phyloP scores from a whole-genome alignment of 2,329 filamentous ascomycete genomes.

The Ceratocystis papillata region DNA sequence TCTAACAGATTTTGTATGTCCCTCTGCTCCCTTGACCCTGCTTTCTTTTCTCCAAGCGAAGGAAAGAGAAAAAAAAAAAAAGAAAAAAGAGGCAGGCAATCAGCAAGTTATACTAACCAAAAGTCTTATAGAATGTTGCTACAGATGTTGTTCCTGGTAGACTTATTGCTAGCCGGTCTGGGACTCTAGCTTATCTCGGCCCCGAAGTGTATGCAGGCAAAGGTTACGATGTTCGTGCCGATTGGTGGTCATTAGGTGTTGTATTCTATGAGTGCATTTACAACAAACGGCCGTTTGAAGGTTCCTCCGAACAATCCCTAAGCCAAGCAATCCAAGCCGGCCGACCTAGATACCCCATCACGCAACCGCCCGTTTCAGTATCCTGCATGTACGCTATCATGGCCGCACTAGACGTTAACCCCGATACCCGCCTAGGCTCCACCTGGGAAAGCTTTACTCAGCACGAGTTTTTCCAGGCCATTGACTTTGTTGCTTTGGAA shows the following conservation, averaged over 20 bases:
- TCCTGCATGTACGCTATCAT: slow-evolving; percentile 82
- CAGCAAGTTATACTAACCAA: slow-evolving; percentile 31
- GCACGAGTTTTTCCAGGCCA: slow-evolving; percentile 76
- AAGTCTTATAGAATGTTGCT: slow-evolving; percentile 66
- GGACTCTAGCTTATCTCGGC: slow-evolving; percentile 87
- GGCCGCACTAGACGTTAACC: slow-evolving; percentile 69
- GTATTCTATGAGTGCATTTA: slow-evolving; percentile 99
- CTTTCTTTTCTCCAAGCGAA: not conserved
- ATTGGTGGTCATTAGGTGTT: slow-evolving; percentile 98
- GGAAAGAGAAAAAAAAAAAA: not conserved
- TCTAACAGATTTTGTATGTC: slow-evolving; percentile 85
- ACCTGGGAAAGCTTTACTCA: slow-evolving; percentile 76
- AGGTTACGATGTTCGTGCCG: slow-evolving; percentile 80
- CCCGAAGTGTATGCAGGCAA: slow-evolving; percentile 88
- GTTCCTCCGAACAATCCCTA: slow-evolving; percentile 69
- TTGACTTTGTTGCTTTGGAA: slow-evolving; percentile 78
- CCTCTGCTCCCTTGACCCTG: not conserved
- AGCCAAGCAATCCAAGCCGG: slow-evolving; percentile 71
- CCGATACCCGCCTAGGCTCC: slow-evolving; percentile 69
- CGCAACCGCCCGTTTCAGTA: slow-evolving; percentile 78
- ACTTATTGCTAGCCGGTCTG: slow-evolving; percentile 85
- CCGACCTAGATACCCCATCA: slow-evolving; percentile 80
- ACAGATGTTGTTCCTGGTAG: slow-evolving; percentile 81
- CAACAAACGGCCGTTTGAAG: slow-evolving; percentile 95
- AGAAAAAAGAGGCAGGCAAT: not conserved